Conservation (phyloP, 257 asterid species). For the Solanum virginianum region DNA sequence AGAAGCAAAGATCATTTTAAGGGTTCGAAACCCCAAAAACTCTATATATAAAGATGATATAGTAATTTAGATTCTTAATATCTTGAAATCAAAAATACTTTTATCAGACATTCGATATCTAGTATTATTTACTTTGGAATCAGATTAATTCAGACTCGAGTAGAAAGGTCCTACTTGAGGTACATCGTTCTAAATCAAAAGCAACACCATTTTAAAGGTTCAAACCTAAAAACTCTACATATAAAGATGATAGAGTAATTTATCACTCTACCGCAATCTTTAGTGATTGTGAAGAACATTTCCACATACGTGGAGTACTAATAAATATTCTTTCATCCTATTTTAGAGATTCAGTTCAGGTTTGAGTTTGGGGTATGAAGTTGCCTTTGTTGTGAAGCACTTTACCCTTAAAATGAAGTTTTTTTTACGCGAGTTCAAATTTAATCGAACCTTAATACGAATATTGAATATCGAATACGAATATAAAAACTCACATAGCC, state of each 20-base stretch:
- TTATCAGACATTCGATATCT: background rate
- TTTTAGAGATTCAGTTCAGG: background rate
- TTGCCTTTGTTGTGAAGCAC: background rate
- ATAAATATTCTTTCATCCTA: background rate
- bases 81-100: background rate
- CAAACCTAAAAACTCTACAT: background rate
- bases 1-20: rapidly evolving
- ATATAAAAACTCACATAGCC: conserved; percentile 32
- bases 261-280: rapidly evolving
- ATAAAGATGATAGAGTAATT: background rate
- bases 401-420: background rate
- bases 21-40: rapidly evolving
- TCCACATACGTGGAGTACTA: background rate
- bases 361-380: background rate
- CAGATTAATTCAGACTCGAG: background rate
- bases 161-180: background rate
- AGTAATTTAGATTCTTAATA: background rate
- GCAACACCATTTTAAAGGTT: background rate
- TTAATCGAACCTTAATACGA: background rate
- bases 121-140: no score
- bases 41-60: background rate
- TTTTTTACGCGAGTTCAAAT: background rate
- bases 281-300: background rate
- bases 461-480: background rate
- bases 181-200: no score